These are phyloP conservation scores for Penicillium odoratum DNA, from an alignment of 495 filamentous ascomycete species.

Conservation along the genomic window DNA sequence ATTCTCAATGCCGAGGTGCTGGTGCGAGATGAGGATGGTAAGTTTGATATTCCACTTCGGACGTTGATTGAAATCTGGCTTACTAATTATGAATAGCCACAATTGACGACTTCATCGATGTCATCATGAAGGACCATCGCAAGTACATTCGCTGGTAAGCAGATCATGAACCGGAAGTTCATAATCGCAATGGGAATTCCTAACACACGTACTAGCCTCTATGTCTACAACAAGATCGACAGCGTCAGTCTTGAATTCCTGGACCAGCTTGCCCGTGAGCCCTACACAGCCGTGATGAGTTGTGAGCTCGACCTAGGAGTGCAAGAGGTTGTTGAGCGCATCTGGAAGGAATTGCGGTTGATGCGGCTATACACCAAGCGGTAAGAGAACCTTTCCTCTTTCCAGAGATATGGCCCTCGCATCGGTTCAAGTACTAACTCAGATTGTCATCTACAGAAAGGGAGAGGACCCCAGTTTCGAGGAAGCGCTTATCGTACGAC, in stretches of 20 bases:
- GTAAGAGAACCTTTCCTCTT: constrained; percentile 24
- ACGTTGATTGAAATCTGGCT: not conserved
- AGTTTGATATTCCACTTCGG: not conserved
- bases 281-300: constrained; percentile 93
- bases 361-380: constrained; percentile 96
- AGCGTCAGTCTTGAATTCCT: constrained; percentile 90
- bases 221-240: constrained; percentile 99
- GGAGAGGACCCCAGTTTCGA: constrained; percentile 87
- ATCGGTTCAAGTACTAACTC: constrained; percentile 7
- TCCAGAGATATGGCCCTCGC: not conserved
- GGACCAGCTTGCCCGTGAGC: constrained; percentile 86
- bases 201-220: constrained; percentile 59
- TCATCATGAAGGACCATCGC: constrained; percentile 98
- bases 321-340: constrained; percentile 89
- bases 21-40: constrained; percentile 88
- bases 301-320: constrained; percentile 98
- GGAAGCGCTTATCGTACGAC: constrained; percentile 91
- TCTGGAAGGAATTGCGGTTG: constrained; percentile 91
- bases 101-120: constrained; percentile 98
- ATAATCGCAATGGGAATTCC: not conserved
- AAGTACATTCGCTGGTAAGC: constrained; percentile 87
- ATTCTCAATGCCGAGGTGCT: constrained; percentile 97
- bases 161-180: not conserved
- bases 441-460: constrained; percentile 52
- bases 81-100: constrained; percentile 56